Evolutionary conservation across 257 asterid genomes (phyloP), one percentile per base, ranked within the genome.

Genomic region (Nicotiana paniculata): DNA sequence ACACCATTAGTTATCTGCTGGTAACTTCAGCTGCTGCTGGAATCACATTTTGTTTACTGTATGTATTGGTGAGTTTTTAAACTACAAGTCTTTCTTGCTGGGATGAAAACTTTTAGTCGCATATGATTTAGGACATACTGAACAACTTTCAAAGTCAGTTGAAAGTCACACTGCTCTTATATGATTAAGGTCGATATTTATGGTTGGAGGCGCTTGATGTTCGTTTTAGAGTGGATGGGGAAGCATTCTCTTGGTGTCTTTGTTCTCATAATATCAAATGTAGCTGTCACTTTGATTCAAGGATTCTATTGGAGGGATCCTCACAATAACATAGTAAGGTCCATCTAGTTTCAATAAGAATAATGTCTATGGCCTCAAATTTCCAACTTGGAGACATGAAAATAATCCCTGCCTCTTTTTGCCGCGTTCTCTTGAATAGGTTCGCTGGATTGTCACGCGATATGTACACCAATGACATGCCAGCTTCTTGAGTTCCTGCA

Each of bases 21-120:
- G 95, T 92, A 83, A 90, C 97, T 61, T 84, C 96, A n/a, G 93
- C 94, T 24, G 32, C 92, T 77, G 86, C 94, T 81, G 98, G 98
- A 87, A 81, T 95, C 88, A 89, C 97, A 32, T 91, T 93, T 77
- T 95, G 96, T 87, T 16, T 90, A 10, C 85, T 95, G 75, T 95
- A 93, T 86, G 15, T 85, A 62, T 83, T 91, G 90, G 97, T 91
- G 70, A 85, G 92, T 64, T 48, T 64, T 80, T 30, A 46, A 17
- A 16, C 21, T 48, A 21, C 9, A 12, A 24, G 1, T 21, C 24
- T 1, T 37, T 13, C 8, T 35, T 10, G 18, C 17, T 53, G 0
- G 58, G 15, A 53, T 53, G 0, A 12, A 53, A 53, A 12, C 58
- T 51, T 3, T 12, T 3, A 10, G 13, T 9, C 1, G 57, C 57